Evolutionary conservation across 805 yeast genomes (phyloP).

Genomic region (Scheffersomyces ergatensis): DNA sequence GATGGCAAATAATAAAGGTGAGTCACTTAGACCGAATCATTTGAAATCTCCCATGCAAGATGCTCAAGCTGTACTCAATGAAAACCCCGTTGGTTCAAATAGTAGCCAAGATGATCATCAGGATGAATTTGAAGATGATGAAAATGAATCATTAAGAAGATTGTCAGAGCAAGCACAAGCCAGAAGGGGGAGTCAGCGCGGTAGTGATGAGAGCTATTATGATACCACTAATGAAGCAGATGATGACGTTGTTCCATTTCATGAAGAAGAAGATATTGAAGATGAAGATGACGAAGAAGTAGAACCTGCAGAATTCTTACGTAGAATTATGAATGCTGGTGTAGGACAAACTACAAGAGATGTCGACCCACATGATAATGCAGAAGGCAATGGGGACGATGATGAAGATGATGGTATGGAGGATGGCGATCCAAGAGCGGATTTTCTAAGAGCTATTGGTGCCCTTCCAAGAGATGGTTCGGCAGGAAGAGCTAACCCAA

Average conservation of each 20-base stretch:
- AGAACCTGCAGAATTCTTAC: slow-evolving; percentile 16
- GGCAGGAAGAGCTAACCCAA: slow-evolving; percentile 1
- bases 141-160: slow-evolving; percentile 30
- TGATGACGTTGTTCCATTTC: slow-evolving; percentile 19
- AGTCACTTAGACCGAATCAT: no score
- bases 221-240: slow-evolving; percentile 7
- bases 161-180: slow-evolving; percentile 35
- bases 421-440: slow-evolving; percentile 18
- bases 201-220: slow-evolving; percentile 14
- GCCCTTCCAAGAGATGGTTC: slow-evolving; percentile 13
- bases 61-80: no score
- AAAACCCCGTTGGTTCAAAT: no score
- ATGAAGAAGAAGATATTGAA: slow-evolving; percentile 15
- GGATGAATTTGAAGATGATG: slow-evolving; percentile 10
- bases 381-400: slow-evolving; percentile 8
- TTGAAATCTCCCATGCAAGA: no score
- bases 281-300: slow-evolving; percentile 17
- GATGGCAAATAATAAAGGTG: no score
- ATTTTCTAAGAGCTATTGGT: slow-evolving; percentile 25
- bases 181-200: slow-evolving; percentile 7
- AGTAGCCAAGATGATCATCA: no score
- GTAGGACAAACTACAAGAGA: slow-evolving; percentile 7
- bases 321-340: slow-evolving; percentile 17
- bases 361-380: slow-evolving; percentile 8
- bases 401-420: slow-evolving; percentile 15